Conservation (phyloP, 2,329 filamentous ascomycete genomes). For the Claviceps lovelessii region DNA sequence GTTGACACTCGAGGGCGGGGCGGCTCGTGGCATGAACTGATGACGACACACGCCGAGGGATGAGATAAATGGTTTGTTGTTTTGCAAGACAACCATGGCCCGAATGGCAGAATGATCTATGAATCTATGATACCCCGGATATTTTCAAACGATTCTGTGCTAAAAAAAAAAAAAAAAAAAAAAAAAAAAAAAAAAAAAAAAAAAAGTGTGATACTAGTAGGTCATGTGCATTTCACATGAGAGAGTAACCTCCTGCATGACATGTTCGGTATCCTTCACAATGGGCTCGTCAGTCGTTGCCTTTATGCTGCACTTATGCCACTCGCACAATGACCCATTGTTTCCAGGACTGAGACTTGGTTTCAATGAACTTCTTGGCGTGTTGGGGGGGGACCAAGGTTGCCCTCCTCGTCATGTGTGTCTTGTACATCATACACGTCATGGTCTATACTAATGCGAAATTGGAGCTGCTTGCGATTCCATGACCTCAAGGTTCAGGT, state of each 20-base stretch:
- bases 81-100: neutral
- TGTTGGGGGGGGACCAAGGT: no score
- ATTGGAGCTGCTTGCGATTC: neutral
- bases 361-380: no score
- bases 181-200: neutral
- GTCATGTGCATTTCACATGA: neutral
- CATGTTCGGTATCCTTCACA: no score
- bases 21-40: neutral
- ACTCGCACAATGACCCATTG: no score
- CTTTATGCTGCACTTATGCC: no score
- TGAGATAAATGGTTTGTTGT: neutral
- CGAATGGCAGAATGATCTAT: neutral
- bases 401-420: no score
- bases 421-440: no score
- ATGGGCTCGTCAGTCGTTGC: no score
- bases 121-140: neutral
- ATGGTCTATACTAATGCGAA: no score
- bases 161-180: neutral
- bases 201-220: neutral
- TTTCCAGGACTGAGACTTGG: no score
- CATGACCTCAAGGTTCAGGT: neutral
- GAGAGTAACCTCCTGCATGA: neutral
- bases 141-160: neutral
- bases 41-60: neutral
- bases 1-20: neutral